These are phyloP conservation scores for Beauveria caledonica DNA, from an alignment of 2,329 filamentous ascomycete species.

Conservation along the genomic window DNA sequence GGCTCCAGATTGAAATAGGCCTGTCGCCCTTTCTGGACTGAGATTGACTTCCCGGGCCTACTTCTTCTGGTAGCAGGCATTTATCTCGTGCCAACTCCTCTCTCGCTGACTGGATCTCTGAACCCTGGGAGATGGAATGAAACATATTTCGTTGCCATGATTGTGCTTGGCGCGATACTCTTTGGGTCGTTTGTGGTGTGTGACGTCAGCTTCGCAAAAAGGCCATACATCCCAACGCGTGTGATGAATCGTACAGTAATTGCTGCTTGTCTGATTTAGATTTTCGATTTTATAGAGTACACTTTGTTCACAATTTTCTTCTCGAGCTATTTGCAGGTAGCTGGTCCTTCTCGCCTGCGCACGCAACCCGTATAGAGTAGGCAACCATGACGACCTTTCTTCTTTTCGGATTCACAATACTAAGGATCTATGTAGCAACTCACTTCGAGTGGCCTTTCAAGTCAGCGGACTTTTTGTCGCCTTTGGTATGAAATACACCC, in stretches of 20 bases:
- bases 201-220: conserved; percentile 28
- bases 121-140: conserved; percentile 25
- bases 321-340: conserved; percentile 32
- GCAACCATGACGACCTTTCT: neutral
- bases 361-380: conserved; percentile 30
- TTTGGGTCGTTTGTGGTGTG: conserved; percentile 24
- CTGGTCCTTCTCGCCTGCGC: conserved; percentile 27
- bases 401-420: neutral
- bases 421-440: conserved; percentile 15
- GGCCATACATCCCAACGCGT: conserved; percentile 30
- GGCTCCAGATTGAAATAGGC: conserved; percentile 12
- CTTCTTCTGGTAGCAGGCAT: conserved; percentile 25
- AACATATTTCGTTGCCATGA: conserved; percentile 27
- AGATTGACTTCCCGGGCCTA: conserved; percentile 27
- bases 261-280: conserved; percentile 27
- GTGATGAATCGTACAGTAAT: conserved; percentile 32
- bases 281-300: conserved; percentile 31
- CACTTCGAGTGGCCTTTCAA: conserved; percentile 27
- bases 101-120: conserved; percentile 29
- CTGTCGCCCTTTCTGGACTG: conserved; percentile 21
- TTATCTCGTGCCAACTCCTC: conserved; percentile 26
- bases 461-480: conserved; percentile 27
- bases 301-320: conserved; percentile 32
- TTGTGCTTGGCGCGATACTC: conserved; percentile 23
- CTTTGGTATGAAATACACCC: conserved; percentile 28